A percentile compares a stretch with the other conserved stretches of the same genome.
phyloP scores from a whole-genome alignment of 768 basidiomycete species.

The Dendrothele bispora region DNA sequence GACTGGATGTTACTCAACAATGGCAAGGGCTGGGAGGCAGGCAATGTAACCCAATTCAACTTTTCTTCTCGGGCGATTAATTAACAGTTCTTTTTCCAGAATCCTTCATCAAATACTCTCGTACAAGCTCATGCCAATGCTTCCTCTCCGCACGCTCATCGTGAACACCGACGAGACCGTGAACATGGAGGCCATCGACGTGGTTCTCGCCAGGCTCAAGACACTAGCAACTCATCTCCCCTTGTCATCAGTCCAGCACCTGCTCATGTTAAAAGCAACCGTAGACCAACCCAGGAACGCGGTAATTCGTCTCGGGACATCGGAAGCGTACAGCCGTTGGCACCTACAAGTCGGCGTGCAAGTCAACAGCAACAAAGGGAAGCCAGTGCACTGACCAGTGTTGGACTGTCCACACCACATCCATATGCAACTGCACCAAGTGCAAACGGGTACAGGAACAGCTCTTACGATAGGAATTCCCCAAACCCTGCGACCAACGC shows the following conservation, averaged over 20 bases:
- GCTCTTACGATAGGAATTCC: slow-evolving; percentile 59
- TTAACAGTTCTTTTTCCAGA: slow-evolving; percentile 6
- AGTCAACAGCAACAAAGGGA: slow-evolving; percentile 61
- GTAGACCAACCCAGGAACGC: slow-evolving; percentile 49
- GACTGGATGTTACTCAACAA: slow-evolving; percentile 97
- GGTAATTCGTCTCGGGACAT: slow-evolving; percentile 52
- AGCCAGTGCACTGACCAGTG: slow-evolving; percentile 31
- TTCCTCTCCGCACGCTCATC: slow-evolving; percentile 54
- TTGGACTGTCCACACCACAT: slow-evolving; percentile 56
- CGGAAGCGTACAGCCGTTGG: slow-evolving; percentile 66
- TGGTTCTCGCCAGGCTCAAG: slow-evolving; percentile 54
- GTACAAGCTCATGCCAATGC: slow-evolving; percentile 57
- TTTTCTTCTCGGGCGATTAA: background rate
- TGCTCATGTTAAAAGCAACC: slow-evolving; percentile 61
- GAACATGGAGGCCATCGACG: slow-evolving; percentile 50
- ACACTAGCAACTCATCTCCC: slow-evolving; percentile 52
- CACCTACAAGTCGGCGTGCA: slow-evolving; percentile 63
- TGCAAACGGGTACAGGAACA: slow-evolving; percentile 53
- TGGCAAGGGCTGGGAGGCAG: slow-evolving; percentile 95
- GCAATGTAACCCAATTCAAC: slow-evolving; percentile 56
- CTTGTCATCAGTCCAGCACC: slow-evolving; percentile 67
- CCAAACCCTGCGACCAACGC: slow-evolving; percentile 39
- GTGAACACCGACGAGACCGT: slow-evolving; percentile 58
- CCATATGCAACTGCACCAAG: slow-evolving; percentile 72
- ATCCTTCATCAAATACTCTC: slow-evolving; percentile 36